Evolutionary conservation across 805 yeast genomes (phyloP).

Genomic region (Teunomyces stri): DNA sequence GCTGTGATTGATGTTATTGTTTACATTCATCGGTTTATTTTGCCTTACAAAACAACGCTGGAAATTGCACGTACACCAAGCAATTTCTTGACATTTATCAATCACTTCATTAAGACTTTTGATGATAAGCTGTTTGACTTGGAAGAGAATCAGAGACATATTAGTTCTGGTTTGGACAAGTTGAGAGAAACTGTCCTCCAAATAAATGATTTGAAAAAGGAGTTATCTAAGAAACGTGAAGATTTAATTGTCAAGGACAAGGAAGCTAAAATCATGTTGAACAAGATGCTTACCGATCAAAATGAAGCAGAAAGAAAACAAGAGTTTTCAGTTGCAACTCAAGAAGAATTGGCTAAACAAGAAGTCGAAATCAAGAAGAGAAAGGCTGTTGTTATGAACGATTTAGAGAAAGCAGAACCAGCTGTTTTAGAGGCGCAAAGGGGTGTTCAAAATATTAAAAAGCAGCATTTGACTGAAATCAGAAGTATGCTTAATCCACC

Average conservation of each 20-base stretch:
- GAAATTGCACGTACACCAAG: slow-evolving; percentile 44
- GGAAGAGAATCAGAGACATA: slow-evolving; percentile 68
- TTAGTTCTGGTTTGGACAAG: slow-evolving; percentile 69
- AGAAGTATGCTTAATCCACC: slow-evolving; percentile 92
- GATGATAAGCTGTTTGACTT: slow-evolving; percentile 43
- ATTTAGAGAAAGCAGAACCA: slow-evolving; percentile 78
- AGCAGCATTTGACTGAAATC: slow-evolving; percentile 86
- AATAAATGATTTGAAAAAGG: slow-evolving; percentile 57
- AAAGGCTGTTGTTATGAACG: slow-evolving; percentile 52
- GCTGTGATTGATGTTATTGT: slow-evolving; percentile 48
- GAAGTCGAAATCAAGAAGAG: slow-evolving; percentile 59
- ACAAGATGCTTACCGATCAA: slow-evolving; percentile 77
- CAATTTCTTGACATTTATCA: slow-evolving; percentile 50
- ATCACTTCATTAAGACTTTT: slow-evolving; percentile 44
- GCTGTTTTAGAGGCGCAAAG: slow-evolving; percentile 78
- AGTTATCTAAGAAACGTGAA: slow-evolving; percentile 51
- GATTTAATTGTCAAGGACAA: slow-evolving; percentile 54
- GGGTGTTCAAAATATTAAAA: slow-evolving; percentile 90
- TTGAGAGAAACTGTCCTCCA: slow-evolving; percentile 73
- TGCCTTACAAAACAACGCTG: slow-evolving; percentile 12
- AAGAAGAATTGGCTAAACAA: slow-evolving; percentile 64
- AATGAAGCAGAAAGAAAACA: slow-evolving; percentile 90
- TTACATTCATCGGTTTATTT: slow-evolving; percentile 37
- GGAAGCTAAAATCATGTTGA: slow-evolving; percentile 70
- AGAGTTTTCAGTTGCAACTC: slow-evolving; percentile 78